These are phyloP conservation scores for Clavispora phyllophila DNA, from an alignment of 805 yeast species.

Conservation along the genomic window DNA sequence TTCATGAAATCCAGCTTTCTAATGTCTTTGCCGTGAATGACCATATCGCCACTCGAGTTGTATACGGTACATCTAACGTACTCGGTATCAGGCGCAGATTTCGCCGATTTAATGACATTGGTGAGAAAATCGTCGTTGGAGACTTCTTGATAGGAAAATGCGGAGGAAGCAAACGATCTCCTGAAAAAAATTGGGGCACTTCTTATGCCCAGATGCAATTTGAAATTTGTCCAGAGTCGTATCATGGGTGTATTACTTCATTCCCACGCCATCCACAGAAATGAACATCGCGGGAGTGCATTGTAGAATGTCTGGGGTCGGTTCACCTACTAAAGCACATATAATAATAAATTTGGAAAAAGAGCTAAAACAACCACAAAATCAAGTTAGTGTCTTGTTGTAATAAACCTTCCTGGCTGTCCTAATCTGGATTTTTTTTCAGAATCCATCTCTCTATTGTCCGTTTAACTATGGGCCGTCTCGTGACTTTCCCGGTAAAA, in stretches of 20 bases:
- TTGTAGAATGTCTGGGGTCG: neutral
- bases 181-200: neutral
- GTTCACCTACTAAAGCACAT: neutral
- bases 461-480: too few species aligned
- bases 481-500: too few species aligned
- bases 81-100: slow-evolving; percentile 24
- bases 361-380: too few species aligned
- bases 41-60: slow-evolving; percentile 39
- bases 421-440: too few species aligned
- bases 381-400: too few species aligned
- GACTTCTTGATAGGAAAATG: neutral
- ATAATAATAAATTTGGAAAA: too few species aligned
- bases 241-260: neutral
- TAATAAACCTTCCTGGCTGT: too few species aligned
- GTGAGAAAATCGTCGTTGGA: slow-evolving; percentile 14
- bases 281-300: neutral
- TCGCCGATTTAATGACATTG: slow-evolving; percentile 13
- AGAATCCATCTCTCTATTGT: too few species aligned
- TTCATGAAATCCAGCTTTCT: slow-evolving; percentile 40
- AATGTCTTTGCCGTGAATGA: slow-evolving; percentile 42
- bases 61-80: slow-evolving; percentile 47
- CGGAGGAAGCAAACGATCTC: neutral
- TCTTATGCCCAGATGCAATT: neutral
- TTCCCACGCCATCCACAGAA: neutral
- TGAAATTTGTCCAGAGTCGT: neutral